Base-by-base conservation (phyloP, 257 asterid genomes). In the Mitragyna speciosa region DNA sequence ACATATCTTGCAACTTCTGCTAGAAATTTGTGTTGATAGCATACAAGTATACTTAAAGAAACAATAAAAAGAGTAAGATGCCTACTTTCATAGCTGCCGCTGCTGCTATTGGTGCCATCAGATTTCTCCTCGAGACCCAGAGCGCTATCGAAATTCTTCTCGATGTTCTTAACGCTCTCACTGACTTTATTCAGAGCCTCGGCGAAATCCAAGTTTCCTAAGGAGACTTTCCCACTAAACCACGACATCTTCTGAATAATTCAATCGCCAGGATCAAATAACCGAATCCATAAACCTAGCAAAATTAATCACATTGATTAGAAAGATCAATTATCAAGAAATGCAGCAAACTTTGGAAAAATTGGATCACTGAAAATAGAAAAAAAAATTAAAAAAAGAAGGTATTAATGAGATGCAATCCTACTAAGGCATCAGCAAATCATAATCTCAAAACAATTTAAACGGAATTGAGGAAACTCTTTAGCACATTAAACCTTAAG, bases 131-230 rank as follows among this genome's bases (percentile, higher is more conserved):
- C 97, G 28, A 96, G 91, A 70, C 99, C 99, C 58, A 96, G 94
- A 19, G 99, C 99, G n/a, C 72, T 90, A 58, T 96, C 99, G 84
- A 96, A 96, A 88, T 94, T 96, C 88, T 96, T 94, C 90, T 94
- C 99, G 14, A 96, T 96, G 81, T 89, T 94, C 82, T 96, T 96
- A 72, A 94, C 99, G 85, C 99, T 91, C 87, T 96, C 99, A 84
- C 97, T 92, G 77, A 96, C 88, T 83, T 96, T 96, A 85, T 91
- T 96, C 82, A 96, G 96, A 54, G 98, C 98, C 77, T 92, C 99
- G 0, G 99, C 90, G 17, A 96, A 89, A 94, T 96, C 99, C 56
- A 96, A 96, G 85, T 87, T 88, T 78, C 96, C 97, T 65, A 96
- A 78, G 33, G 95, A 87, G 59, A 96, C 92, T 80, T 89, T 92